Evolutionary conservation across 108 stramenopile species (phyloP), one percentile per base, ranked within the genome.

Genomic region (Aurantiochytrium sp.): DNA sequence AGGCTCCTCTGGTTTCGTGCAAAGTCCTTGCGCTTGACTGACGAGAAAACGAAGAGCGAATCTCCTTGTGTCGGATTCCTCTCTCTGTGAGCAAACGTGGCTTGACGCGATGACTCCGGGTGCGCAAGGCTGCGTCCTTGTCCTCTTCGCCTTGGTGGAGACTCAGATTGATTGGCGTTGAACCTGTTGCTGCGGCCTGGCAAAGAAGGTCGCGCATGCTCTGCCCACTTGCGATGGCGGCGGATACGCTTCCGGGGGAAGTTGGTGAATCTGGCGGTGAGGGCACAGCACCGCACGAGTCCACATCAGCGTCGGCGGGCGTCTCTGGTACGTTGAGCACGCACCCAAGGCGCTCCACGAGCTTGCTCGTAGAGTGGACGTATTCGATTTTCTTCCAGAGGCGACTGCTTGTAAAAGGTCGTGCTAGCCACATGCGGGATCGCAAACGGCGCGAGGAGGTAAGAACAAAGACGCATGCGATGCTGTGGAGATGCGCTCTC

Each of bases 321-420:
- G 64, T 42, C 25, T 69, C 64, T 42, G 64, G 64, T 8, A 69
- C 64, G 42, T 69, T 69, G 42, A 69, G 35, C 0, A 69, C 64
- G 64, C 64, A 69, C 21, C 76, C 76, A 28, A 83, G 76, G 45
- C 51, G 45, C 49, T 83, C 76, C n/a, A 53, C 51, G 49, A 83
- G 51, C 28, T 83, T 83, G 45, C 51, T 47, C 51, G 49, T 83
- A 45, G 49, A 53, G 4, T 83, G 76, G n/a, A 83, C 76, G 51
- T 83, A 83, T 83, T 83, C 76, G 28, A 83, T 47, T 35, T 53
- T 47, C 76, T 83, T 83, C 76, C 76, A 83, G 6, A 83, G 51
- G 18, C 51, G 45, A 35, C 49, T 53, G 76, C 76, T 83, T 43
- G 76, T 53, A 4, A 83, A 83, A 3, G 76, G 76, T 6, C 76